A percentile compares a stretch with the other conserved stretches of the same genome.
These are phyloP conservation scores for Cryptosporidium andersoni DNA, from an alignment of 169 alveolate genomes.

Conservation along the genomic window DNA sequence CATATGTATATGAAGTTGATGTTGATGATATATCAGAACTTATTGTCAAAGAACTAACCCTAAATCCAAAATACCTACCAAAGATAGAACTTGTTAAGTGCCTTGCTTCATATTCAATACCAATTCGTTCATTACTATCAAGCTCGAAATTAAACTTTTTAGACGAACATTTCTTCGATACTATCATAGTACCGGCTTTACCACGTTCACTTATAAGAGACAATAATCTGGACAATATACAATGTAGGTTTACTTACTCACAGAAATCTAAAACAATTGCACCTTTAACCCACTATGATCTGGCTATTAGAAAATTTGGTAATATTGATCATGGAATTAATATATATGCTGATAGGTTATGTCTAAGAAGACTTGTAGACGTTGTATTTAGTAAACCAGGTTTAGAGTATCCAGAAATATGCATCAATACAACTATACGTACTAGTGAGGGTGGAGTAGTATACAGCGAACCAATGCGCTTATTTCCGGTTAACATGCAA, in stretches of 20 bases:
- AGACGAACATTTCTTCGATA: conserved; percentile 1
- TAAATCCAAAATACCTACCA: conserved; percentile 6
- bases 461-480: neutral
- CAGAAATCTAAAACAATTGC: conserved; percentile 25
- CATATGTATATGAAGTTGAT: conserved; percentile 1
- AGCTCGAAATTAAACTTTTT: too few species aligned
- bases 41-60: conserved; percentile 4
- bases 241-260: conserved; percentile 36
- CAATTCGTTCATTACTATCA: conserved; percentile 8
- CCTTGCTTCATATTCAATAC: conserved; percentile 25
- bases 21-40: conserved; percentile 15
- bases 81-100: conserved; percentile 11
- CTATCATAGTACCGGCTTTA: conserved; percentile 37
- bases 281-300: conserved; percentile 42
- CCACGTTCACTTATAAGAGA: conserved; percentile 36
- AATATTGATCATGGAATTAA: neutral
- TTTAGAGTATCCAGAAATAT: conserved; percentile 20
- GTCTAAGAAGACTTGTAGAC: conserved; percentile 30
- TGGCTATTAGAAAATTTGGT: neutral
- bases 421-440: conserved; percentile 12
- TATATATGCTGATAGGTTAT: conserved; percentile 47
- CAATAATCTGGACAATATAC: conserved; percentile 15
- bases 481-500: conserved; percentile 31
- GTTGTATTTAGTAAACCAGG: neutral
- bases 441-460: neutral